Conservation (phyloP, 768 basidiomycete species). For the Pleurotus tuber-regium region DNA sequence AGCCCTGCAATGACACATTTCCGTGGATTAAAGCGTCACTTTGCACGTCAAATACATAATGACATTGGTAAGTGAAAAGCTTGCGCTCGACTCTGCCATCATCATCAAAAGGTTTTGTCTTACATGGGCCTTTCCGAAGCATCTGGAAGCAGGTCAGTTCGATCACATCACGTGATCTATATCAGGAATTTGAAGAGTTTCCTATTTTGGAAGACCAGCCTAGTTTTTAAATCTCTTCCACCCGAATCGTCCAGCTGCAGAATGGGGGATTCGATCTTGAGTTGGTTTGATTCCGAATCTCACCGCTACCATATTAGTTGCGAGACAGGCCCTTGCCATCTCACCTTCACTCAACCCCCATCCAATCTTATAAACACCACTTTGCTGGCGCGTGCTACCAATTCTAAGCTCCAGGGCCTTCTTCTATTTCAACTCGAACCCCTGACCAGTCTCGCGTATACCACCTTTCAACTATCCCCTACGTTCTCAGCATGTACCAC, state of each 20-base stretch:
- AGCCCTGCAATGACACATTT: constrained; percentile 8
- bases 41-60: constrained; percentile 9
- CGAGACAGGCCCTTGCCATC: neutral
- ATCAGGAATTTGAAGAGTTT: too few species aligned
- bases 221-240: constrained; percentile 25
- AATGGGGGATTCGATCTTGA: neutral
- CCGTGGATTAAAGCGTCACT: constrained; percentile 11
- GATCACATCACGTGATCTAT: too few species aligned
- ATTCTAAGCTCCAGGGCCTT: neutral
- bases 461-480: constrained; percentile 13
- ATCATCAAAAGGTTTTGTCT: too few species aligned
- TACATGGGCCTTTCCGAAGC: too few species aligned
- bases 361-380: neutral
- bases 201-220: constrained; percentile 26
- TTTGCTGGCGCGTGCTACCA: neutral
- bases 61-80: neutral
- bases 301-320: constrained; percentile 4
- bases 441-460: neutral
- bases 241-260: constrained; percentile 12
- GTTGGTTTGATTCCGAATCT: constrained; percentile 4
- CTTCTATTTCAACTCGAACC: neutral
- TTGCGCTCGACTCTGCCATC: neutral
- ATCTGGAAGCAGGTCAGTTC: too few species aligned
- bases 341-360: neutral
- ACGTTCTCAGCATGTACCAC: constrained; percentile 26